These are phyloP conservation scores for Lyophyllum atratum DNA, from an alignment of 768 basidiomycete genomes.

Conservation along the genomic window DNA sequence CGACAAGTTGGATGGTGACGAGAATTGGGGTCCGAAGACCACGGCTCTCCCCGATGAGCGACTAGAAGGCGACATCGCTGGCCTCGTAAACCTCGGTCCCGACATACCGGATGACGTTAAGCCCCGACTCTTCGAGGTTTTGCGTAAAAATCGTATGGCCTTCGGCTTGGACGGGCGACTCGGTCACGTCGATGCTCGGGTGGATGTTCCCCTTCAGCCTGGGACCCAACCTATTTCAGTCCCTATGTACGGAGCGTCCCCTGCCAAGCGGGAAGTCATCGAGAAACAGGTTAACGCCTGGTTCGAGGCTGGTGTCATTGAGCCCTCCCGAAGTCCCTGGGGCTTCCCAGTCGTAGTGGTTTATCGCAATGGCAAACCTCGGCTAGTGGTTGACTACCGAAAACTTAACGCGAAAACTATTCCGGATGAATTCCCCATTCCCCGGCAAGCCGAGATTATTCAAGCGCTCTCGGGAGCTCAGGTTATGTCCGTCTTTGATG, in stretches of 20 bases:
- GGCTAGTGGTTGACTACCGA: slow-evolving; percentile 36
- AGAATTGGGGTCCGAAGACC: slow-evolving; percentile 28
- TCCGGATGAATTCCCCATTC: slow-evolving; percentile 27
- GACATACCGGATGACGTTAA: not conserved
- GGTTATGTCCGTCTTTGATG: slow-evolving; percentile 35
- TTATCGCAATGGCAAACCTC: slow-evolving; percentile 37
- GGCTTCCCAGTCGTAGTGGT: slow-evolving; percentile 31
- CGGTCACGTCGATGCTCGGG: slow-evolving; percentile 18
- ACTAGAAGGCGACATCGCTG: not conserved
- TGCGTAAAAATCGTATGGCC: not conserved
- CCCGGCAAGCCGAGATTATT: slow-evolving; percentile 24
- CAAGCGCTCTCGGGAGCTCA: slow-evolving; percentile 32
- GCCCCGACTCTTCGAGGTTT: slow-evolving; percentile 13
- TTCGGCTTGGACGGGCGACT: not conserved
- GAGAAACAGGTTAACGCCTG: slow-evolving; percentile 31
- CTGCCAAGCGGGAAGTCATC: slow-evolving; percentile 29
- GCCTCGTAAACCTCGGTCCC: not conserved
- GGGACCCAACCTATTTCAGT: slow-evolving; percentile 28
- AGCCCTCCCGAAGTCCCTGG: slow-evolving; percentile 42
- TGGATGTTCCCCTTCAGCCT: slow-evolving; percentile 24
- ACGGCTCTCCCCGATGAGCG: slow-evolving; percentile 18
- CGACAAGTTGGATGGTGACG: slow-evolving; percentile 18
- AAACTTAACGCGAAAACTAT: slow-evolving; percentile 21
- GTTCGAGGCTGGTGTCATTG: slow-evolving; percentile 37
- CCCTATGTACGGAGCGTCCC: slow-evolving; percentile 25